These are phyloP conservation scores for Penicillium paxilli DNA, from an alignment of 495 filamentous ascomycete genomes.

Conservation along the genomic window DNA sequence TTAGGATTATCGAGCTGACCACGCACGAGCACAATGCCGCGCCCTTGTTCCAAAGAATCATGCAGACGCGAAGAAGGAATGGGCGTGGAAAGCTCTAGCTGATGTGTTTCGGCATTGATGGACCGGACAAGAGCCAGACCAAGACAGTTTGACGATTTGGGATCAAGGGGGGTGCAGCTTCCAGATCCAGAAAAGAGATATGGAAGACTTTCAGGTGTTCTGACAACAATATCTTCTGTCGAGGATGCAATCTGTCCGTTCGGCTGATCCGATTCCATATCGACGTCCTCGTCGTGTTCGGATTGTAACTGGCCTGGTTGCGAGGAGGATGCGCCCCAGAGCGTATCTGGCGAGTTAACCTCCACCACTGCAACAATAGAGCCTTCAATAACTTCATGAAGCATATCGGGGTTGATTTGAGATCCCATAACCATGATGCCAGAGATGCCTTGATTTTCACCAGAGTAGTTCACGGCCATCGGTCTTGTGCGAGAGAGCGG, in stretches of 20 bases:
- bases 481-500: constrained; percentile 51
- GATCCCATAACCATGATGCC: constrained; percentile 56
- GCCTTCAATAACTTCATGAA: constrained; percentile 56
- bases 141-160: constrained; percentile 43
- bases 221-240: constrained; percentile 25
- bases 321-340: constrained; percentile 22
- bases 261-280: constrained; percentile 22
- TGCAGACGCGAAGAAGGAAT: constrained; percentile 37
- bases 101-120: constrained; percentile 37
- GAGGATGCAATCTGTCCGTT: not conserved
- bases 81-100: constrained; percentile 50
- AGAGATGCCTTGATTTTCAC: constrained; percentile 48
- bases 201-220: constrained; percentile 39
- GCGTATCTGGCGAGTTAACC: constrained; percentile 44
- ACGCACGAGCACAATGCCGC: constrained; percentile 50
- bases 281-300: constrained; percentile 20
- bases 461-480: constrained; percentile 57
- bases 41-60: constrained; percentile 32
- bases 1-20: constrained; percentile 54
- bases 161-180: constrained; percentile 41
- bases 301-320: not conserved
- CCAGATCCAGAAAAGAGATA: constrained; percentile 44
- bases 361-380: constrained; percentile 57
- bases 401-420: constrained; percentile 42
- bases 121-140: constrained; percentile 54